Evolutionary conservation across 305 asterid species (phyloP), one percentile per base, ranked within the genome.

Genomic region (Solanum aculeatissimum): DNA sequence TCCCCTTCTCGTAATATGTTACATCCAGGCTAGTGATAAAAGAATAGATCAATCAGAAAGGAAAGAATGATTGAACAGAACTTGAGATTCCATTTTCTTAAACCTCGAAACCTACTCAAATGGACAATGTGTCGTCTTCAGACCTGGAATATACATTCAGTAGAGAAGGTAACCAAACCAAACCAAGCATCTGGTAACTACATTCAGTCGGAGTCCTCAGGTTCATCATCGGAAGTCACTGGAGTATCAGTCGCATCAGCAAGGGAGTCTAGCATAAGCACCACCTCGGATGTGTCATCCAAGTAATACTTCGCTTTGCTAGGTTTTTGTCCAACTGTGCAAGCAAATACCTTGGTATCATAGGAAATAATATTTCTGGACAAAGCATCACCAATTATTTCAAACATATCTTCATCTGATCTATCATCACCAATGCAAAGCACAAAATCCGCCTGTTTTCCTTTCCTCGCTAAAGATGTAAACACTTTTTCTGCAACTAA

Each of bases 381-480:
- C 77, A 90, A 91, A 32, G 97, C 98, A 85, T 84, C 84, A 69
- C 94, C 92, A 57, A 95, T 93, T 79, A 91, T 88, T 88, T 95
- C 97, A 86, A 95, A 95, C 98, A 95, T 95, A 84, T 95, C 97
- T 90, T 95, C 98, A 66, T 95, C 98, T 35, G 98, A 95, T 94
- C 98, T 89, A 88, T 95, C 98, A 63, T 95, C 98, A 19, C 98
- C 98, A 78, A 95, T 90, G 90, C 98, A 95, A 32, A 95, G 95
- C 84, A 94, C 98, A 87, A 95, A 95, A 88, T 95, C 98, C 63
- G 93, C 92, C 85, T 83, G 92, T 82, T 88, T 94, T 83, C 91
- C 92, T 85, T 90, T 90, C 87, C 89, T 94, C 6, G 80, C 83
- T 94, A 95, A 92, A 13, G 97, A 92, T 81, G 95, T 87, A 88